These are phyloP conservation scores for Perilla frutescens DNA, from an alignment of 257 asterid species.

Conservation along the genomic window DNA sequence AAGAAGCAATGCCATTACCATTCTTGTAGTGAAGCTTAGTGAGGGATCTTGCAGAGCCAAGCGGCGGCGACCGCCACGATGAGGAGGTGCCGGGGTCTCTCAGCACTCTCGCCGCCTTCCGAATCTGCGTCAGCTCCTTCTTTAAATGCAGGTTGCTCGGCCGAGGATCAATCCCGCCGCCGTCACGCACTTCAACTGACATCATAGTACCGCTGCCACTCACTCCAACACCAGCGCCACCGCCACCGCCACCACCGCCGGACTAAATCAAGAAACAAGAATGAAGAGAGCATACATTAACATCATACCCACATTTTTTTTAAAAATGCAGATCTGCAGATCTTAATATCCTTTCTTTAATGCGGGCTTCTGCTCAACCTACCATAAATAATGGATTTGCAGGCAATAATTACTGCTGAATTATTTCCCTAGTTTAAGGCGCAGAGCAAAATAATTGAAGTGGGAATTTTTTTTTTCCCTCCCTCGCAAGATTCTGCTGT, in stretches of 20 bases:
- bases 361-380: constrained; percentile 26
- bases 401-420: constrained; percentile 31
- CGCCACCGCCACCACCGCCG: constrained; percentile 41
- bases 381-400: constrained; percentile 30
- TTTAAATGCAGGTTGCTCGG: constrained; percentile 91
- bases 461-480: constrained; percentile 16
- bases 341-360: constrained; percentile 24
- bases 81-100: constrained; percentile 96
- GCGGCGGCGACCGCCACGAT: constrained; percentile 79
- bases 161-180: constrained; percentile 53
- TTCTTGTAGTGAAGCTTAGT: constrained; percentile 65
- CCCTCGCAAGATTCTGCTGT: neutral
- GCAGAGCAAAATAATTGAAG: constrained; percentile 27
- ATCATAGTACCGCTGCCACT: constrained; percentile 22
- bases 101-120: constrained; percentile 82
- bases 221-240: constrained; percentile 30
- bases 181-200: constrained; percentile 34
- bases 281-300: neutral
- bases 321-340: constrained; percentile 23
- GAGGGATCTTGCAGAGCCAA: constrained; percentile 73
- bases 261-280: neutral
- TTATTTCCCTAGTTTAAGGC: constrained; percentile 20
- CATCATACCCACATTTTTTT: neutral
- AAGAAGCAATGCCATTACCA: constrained; percentile 45
- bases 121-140: constrained; percentile 88